phyloP scores from a whole-genome alignment of 2,329 filamentous ascomycete species.

The Hypoxylon sp. region DNA sequence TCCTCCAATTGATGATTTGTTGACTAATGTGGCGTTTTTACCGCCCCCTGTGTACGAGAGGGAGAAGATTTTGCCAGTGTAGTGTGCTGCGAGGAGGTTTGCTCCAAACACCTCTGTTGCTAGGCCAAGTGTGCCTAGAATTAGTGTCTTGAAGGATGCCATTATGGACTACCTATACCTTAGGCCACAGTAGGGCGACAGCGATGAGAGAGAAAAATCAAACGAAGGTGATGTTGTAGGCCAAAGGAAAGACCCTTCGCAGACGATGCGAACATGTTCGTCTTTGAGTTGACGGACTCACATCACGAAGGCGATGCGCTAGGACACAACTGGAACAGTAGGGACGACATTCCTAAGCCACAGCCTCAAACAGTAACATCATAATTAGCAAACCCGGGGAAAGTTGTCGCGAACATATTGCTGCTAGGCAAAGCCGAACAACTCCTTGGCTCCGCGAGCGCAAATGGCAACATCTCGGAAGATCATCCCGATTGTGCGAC shows the following conservation, averaged over 20 bases:
- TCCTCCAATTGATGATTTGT: constrained; percentile 51
- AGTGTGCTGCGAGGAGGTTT: constrained; percentile 58
- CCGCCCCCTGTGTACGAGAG: constrained; percentile 52
- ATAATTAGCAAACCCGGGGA: constrained; percentile 25
- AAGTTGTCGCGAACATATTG: constrained; percentile 42
- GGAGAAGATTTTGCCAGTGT: constrained; percentile 59
- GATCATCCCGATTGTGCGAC: constrained; percentile 48
- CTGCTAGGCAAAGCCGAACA: constrained; percentile 23
- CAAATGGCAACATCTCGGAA: constrained; percentile 53
- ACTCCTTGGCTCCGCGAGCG: constrained; percentile 48
- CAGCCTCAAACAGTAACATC: constrained; percentile 35
- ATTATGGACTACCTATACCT: constrained; percentile 38
- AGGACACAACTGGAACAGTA: constrained; percentile 19
- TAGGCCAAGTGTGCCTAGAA: constrained; percentile 45
- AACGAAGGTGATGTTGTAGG: constrained; percentile 20
- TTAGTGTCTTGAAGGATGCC: constrained; percentile 44
- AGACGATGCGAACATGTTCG: constrained; percentile 34
- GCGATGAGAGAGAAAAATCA: constrained; percentile 11
- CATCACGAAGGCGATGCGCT: constrained; percentile 28
- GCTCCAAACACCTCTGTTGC: constrained; percentile 48
- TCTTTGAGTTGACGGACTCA: constrained; percentile 37
- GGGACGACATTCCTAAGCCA: constrained; percentile 22
- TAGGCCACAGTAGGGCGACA: constrained; percentile 14
- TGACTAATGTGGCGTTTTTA: constrained; percentile 49
- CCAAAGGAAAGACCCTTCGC: constrained; percentile 23